Evolutionary conservation across 106 monocot species (phyloP), one percentile per base, ranked within the genome.

Genomic region (Triglochin maritima): DNA sequence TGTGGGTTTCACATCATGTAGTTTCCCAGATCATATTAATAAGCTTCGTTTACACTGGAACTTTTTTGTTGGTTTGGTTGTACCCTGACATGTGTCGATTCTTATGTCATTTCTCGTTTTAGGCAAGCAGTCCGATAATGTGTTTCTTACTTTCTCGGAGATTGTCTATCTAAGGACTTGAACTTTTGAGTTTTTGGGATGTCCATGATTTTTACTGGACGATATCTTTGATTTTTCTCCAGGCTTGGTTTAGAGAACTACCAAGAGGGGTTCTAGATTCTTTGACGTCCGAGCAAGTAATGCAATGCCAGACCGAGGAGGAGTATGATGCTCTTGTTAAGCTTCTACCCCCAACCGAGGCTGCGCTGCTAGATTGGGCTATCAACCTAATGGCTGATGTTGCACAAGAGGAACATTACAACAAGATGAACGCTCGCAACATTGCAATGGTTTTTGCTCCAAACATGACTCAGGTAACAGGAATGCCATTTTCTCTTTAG

Each of bases 181-280:
- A 29, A 29, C 29, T 79, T 7, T 79, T 80, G 44, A 72, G 77
- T 79, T 76, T 83, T 47, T 79, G 79, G 80, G 80, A 77, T 65
- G 59, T 80, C 60, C 80, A 4, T 64, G 4, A 3, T 2, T 64
- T 3, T 81, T 75, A 78, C 71, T 70, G 62, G 64, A 45, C 44
- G 13, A 17, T 9, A 47, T 69, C 47, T 59, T 12, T 6, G 50
- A 43, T 66, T 49, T 54, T 61, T 9, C 53, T 45, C 3, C 43
- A 91, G 91, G 87, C 91, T 13, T 91, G 91, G 91, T 91, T 91
- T 61, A 84, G 91, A 63, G 91, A 91, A 76, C 76, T 91, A 51
- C 90, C 91, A 41, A 68, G 65, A 41, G 91, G 87, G 41, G 82
- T 91, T 44, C 73, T 91, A 73, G 91, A 91, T 41, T 62, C 87